Base-by-base conservation (phyloP, 2,329 filamentous ascomycete genomes). In the Celoporthe dispersa region DNA sequence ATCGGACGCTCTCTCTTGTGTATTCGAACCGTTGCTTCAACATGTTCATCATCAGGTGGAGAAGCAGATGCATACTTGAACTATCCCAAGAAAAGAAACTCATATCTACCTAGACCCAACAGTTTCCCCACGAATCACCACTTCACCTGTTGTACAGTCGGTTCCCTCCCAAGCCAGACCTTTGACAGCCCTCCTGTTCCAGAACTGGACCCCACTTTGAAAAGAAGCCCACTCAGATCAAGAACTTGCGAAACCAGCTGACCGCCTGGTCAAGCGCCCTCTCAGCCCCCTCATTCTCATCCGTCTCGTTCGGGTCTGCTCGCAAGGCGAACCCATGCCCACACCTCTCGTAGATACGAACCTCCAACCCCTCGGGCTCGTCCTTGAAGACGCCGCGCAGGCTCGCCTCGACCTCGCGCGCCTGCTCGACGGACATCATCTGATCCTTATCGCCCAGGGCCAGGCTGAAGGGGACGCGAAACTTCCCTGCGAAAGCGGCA, bases 251-350 rank as follows among this genome's bases (percentile, higher is more conserved):
- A 44, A 72, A 72, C 70, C 70, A 72, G 31, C 22, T 61, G 5
- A 70, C 70, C 8, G 70, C 64, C 55, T 72, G 68, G 8, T 62
- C 68, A n/a, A 71, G 57, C 16, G 68, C 70, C 65, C 64, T 72
- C 16, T 62, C 70, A 35, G 61, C 60, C 22, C 28, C 64, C 28
- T 71, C 67, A 48, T 65, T 70, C 39, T 70, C 64, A 9, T 57
- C 64, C 25, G 33, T 61, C 55, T 74, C 64, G 1, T 68, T 67
- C 37, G 72, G 72, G 68, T 76, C 71, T 0, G 69, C 73, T 31
- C 76, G 66, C n/a, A 75, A 67, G 33, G 75, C 73, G 68, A 77
- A 77, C 9, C 76, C 75, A 72, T 75, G 75, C 53, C 63, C 70
- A n/a, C 74, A 75, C 22, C 70, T 71, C 22, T 71, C 66, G 66